Base-by-base conservation (phyloP, 2,329 filamentous ascomycete species). In the Alternaria sp. region DNA sequence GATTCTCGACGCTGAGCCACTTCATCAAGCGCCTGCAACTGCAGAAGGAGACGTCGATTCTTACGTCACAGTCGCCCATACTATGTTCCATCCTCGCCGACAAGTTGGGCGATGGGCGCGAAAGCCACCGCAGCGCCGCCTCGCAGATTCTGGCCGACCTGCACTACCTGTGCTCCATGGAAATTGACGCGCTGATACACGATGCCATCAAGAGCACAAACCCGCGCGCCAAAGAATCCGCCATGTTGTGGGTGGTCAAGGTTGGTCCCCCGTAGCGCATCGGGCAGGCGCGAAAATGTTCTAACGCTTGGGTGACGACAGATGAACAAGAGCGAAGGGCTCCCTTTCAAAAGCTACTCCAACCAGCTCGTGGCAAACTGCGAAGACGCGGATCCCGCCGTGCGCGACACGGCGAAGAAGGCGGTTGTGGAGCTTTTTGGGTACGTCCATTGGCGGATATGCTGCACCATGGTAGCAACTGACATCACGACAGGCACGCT, bases 371-470 rank as follows among this genome's bases (percentile, higher is more conserved):
- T 97, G 82, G 90, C 93, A 58, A 87, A 96, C 69, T 86, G 97
- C 45, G 95, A 97, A 81, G 94, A 97, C 79, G 91, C 93, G 10
- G 95, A 97, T 78, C 91, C 91, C 54, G 90, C 89, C 80, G 93
- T 97, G 68, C 89, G 95, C 77, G 93, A 97, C 74, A 87, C 88
- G 40, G 93, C 94, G 65, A 97, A 96, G 82, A 84, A 84, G 59
- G 91, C 92, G 2, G 90, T 97, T 52, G 91, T 97, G 63, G 92
- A 96, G 67, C 86, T 98, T 30, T 97, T 97, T 81, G 88, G 86
- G 91, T 93, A 82, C 57, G 73, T 51, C 44, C n/a, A 57, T 44
- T 25, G 44, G 15, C 63, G 19, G 25, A 51, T 28, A 23, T n/a
- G 23, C 46, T 13, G 26, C 23, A 12, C 13, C 50, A 45, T 25